Conservation (phyloP, 768 basidiomycete species). For the Psilocybe tampanensis region DNA sequence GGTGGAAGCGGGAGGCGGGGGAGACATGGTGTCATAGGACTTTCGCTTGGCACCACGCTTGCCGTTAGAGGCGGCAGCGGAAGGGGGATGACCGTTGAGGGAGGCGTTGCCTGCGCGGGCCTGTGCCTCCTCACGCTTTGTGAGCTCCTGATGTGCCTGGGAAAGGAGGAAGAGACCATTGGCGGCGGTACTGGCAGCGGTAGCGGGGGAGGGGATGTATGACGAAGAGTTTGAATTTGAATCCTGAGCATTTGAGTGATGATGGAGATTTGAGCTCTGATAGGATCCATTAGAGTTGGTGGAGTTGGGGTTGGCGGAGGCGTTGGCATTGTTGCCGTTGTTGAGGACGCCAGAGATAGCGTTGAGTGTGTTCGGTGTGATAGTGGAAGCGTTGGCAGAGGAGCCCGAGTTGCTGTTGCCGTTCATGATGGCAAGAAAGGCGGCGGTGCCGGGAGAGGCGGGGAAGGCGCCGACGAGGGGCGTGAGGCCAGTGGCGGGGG, state of each 20-base stretch:
- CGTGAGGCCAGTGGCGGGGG: slow-evolving; percentile 75
- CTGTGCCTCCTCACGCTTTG: slow-evolving; percentile 90
- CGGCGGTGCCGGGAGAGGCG: slow-evolving; percentile 86
- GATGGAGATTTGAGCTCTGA: slow-evolving; percentile 39
- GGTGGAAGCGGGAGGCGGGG: slow-evolving; percentile 30
- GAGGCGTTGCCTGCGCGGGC: slow-evolving; percentile 51
- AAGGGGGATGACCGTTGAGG: slow-evolving; percentile 28
- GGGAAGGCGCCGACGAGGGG: slow-evolving; percentile 85
- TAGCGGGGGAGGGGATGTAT: slow-evolving; percentile 49
- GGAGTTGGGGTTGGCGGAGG: neutral
- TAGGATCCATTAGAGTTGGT: slow-evolving; percentile 46
- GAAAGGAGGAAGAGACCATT: slow-evolving; percentile 93
- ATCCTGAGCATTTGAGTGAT: slow-evolving; percentile 43
- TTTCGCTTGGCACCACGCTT: slow-evolving; percentile 77
- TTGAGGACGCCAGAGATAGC: slow-evolving; percentile 82
- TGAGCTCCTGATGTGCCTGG: slow-evolving; percentile 95
- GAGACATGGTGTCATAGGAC: slow-evolving; percentile 49
- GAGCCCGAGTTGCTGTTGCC: slow-evolving; percentile 40
- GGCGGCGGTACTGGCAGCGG: slow-evolving; percentile 70
- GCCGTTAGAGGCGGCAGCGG: slow-evolving; percentile 24
- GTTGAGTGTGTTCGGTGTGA: slow-evolving; percentile 77
- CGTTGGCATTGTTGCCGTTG: slow-evolving; percentile 38
- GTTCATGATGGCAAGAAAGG: slow-evolving; percentile 91
- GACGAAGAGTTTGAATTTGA: slow-evolving; percentile 28
- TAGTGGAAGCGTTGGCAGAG: slow-evolving; percentile 45